phyloP scores from a whole-genome alignment of 805 yeast genomes.

The Geotrichum ghanense region DNA sequence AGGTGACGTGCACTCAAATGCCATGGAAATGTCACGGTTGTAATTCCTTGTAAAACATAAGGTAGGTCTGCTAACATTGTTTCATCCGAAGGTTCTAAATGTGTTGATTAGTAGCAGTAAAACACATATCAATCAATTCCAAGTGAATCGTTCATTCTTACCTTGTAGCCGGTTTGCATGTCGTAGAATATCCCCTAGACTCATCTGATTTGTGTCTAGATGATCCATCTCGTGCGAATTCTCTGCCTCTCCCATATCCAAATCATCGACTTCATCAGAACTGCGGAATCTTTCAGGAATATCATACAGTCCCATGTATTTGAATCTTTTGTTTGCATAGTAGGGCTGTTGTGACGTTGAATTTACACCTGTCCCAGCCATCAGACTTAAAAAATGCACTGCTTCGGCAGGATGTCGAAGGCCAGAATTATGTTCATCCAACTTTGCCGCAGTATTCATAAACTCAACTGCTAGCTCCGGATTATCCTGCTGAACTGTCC shows the following conservation, averaged over 20 bases:
- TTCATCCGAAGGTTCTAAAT: conserved; percentile 13
- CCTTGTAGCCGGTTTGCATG: not conserved
- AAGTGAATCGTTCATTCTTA: not conserved
- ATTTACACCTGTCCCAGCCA: not conserved
- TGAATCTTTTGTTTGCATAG: conserved; percentile 1
- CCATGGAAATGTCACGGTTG: conserved; percentile 13
- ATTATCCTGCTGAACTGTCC: not conserved
- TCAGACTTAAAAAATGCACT: not conserved
- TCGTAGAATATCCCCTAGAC: conserved; percentile 1
- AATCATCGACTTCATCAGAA: not conserved
- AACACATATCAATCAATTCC: too few species aligned
- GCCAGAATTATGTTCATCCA: not conserved
- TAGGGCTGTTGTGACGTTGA: not conserved
- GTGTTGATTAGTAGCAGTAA: too few species aligned
- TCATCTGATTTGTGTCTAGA: not conserved
- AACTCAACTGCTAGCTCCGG: not conserved
- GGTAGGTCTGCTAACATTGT: conserved; percentile 20
- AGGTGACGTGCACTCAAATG: not conserved
- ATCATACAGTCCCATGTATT: conserved; percentile 1
- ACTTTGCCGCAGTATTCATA: not conserved
- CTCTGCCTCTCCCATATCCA: not conserved
- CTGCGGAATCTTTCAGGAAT: not conserved
- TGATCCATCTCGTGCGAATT: not conserved
- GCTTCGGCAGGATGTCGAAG: not conserved
- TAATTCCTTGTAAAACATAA: conserved; percentile 24